These are phyloP conservation scores for Lentinus polychrous DNA, from an alignment of 1,284 basidiomycete genomes.

Conservation along the genomic window DNA sequence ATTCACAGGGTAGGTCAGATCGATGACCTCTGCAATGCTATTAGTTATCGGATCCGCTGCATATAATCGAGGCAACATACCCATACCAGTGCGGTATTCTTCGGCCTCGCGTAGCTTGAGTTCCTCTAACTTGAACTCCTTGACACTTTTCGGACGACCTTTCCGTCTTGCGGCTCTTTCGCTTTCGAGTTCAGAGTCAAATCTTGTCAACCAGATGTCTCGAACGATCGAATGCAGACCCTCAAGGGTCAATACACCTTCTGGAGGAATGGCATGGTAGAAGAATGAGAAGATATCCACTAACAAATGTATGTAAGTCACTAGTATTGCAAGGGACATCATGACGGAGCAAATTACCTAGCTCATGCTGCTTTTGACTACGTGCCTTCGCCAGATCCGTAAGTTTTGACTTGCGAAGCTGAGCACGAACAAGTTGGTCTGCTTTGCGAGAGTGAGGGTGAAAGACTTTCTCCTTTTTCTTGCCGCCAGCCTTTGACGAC, in stretches of 20 bases:
- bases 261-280: slow-evolving; percentile 64
- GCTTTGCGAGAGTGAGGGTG: slow-evolving; percentile 82
- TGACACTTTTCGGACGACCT: slow-evolving; percentile 72
- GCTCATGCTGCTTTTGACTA: slow-evolving; percentile 43
- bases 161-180: slow-evolving; percentile 62
- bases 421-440: slow-evolving; percentile 66
- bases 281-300: slow-evolving; percentile 80
- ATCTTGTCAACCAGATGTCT: slow-evolving; percentile 69
- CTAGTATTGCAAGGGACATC: slow-evolving; percentile 80
- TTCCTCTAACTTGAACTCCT: slow-evolving; percentile 70
- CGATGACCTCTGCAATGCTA: slow-evolving; percentile 61
- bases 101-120: slow-evolving; percentile 61
- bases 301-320: slow-evolving; percentile 45
- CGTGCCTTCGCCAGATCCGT: slow-evolving; percentile 50
- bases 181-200: slow-evolving; percentile 61
- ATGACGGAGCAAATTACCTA: slow-evolving; percentile 48
- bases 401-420: slow-evolving; percentile 69
- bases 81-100: slow-evolving; percentile 78
- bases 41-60: not conserved
- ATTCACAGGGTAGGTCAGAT: slow-evolving; percentile 71
- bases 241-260: slow-evolving; percentile 55
- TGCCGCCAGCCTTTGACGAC: slow-evolving; percentile 15
- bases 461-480: slow-evolving; percentile 70
- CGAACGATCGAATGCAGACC: slow-evolving; percentile 64
- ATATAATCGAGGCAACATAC: slow-evolving; percentile 38